phyloP scores from a whole-genome alignment of 768 basidiomycete genomes.

The Collybia nuda region DNA sequence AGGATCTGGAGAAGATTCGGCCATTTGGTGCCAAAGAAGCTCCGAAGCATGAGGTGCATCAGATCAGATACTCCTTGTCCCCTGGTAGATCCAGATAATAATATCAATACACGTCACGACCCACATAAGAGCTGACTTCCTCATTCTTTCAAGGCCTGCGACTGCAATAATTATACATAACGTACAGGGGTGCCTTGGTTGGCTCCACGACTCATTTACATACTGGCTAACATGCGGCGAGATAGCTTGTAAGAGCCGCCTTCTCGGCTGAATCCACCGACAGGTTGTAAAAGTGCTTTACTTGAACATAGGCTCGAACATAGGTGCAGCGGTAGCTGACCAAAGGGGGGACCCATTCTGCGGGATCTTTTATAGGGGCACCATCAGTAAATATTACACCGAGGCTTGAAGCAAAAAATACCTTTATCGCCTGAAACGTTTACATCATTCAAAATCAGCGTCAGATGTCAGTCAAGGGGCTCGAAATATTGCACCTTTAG shows the following conservation, averaged over 20 bases:
- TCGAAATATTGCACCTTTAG: conserved; percentile 30
- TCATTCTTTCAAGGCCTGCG: not conserved
- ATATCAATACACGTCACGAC: too few relatives aligned
- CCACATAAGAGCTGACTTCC: not conserved
- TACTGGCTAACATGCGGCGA: conserved; percentile 31
- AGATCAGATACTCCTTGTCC: conserved; percentile 3
- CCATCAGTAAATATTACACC: not conserved
- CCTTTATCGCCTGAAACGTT: not conserved
- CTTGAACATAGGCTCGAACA: conserved; percentile 50
- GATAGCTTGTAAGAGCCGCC: conserved; percentile 39
- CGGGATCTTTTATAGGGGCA: conserved; percentile 33
- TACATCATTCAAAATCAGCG: not conserved
- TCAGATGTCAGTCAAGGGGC: conserved; percentile 15
- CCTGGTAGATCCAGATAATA: too few relatives aligned
- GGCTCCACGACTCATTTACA: not conserved
- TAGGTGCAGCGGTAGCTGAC: conserved; percentile 51
- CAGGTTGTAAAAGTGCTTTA: conserved; percentile 50
- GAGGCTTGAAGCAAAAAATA: not conserved
- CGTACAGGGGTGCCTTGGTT: not conserved
- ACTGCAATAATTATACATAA: not conserved
- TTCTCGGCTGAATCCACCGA: conserved; percentile 53
- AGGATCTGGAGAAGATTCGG: conserved; percentile 3
- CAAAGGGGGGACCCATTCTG: conserved; percentile 52
- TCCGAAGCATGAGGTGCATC: not conserved
- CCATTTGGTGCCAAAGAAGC: not conserved